Conservation (phyloP, 2,329 filamentous ascomycete species). For the Zasmidium cellare region DNA sequence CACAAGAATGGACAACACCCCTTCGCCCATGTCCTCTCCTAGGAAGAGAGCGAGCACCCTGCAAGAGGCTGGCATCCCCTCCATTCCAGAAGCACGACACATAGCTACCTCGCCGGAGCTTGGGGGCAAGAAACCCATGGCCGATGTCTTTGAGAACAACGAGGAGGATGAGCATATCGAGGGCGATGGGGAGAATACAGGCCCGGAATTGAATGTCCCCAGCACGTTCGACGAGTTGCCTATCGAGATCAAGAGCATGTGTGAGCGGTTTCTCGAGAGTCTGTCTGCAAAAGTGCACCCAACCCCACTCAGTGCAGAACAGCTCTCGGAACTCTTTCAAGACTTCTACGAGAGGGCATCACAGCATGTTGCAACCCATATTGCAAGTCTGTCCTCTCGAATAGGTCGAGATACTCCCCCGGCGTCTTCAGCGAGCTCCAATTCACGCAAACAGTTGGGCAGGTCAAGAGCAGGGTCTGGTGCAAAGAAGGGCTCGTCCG, state of each 20-base stretch:
- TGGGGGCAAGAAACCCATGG: slow-evolving; percentile 33
- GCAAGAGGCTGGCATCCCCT: slow-evolving; percentile 42
- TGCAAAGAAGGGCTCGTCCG: slow-evolving; percentile 35
- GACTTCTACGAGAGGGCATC: slow-evolving; percentile 86
- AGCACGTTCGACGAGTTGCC: slow-evolving; percentile 85
- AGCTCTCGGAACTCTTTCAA: slow-evolving; percentile 83
- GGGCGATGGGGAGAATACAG: slow-evolving; percentile 21
- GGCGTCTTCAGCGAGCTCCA: slow-evolving; percentile 57
- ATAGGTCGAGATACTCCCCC: slow-evolving; percentile 69
- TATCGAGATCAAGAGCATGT: slow-evolving; percentile 87
- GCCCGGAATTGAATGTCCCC: slow-evolving; percentile 43
- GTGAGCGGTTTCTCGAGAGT: slow-evolving; percentile 90
- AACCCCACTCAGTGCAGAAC: slow-evolving; percentile 78
- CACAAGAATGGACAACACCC: slow-evolving; percentile 44
- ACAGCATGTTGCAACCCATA: slow-evolving; percentile 81
- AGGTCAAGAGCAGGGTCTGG: slow-evolving; percentile 40
- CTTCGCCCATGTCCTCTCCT: slow-evolving; percentile 34
- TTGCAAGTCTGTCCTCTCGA: slow-evolving; percentile 73
- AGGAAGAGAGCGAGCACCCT: slow-evolving; percentile 50
- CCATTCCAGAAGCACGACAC: slow-evolving; percentile 46
- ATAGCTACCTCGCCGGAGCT: slow-evolving; percentile 37
- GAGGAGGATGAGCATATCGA: slow-evolving; percentile 37
- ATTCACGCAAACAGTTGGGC: slow-evolving; percentile 50
- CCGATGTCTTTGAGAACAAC: slow-evolving; percentile 45
- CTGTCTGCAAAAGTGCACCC: slow-evolving; percentile 83